Conservation (phyloP, 495 filamentous ascomycete species). For the Aspergillus olivimuriae region DNA sequence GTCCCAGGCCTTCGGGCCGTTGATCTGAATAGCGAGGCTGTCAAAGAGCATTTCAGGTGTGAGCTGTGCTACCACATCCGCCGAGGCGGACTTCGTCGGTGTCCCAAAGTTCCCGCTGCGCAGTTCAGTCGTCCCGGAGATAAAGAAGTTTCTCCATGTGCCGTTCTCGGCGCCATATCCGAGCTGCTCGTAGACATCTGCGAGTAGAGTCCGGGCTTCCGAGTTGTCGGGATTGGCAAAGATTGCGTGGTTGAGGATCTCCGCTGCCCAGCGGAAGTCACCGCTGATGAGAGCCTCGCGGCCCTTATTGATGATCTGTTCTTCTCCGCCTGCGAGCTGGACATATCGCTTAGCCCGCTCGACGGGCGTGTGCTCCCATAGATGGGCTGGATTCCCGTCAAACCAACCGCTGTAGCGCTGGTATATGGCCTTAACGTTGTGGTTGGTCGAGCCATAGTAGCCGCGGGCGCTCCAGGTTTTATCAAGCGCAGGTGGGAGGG, state of each 20-base stretch:
- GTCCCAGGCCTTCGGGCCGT: slow-evolving; percentile 5
- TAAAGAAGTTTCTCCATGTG: slow-evolving; percentile 24
- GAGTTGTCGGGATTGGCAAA: slow-evolving; percentile 9
- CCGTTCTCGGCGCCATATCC: slow-evolving; percentile 24
- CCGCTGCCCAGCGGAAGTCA: slow-evolving; percentile 22
- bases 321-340: slow-evolving; percentile 16
- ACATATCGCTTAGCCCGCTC: slow-evolving; percentile 21
- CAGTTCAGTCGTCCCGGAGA: slow-evolving; percentile 12
- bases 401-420: slow-evolving; percentile 30
- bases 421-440: slow-evolving; percentile 36
- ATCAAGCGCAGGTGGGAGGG: slow-evolving; percentile 15
- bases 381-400: slow-evolving; percentile 25
- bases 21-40: slow-evolving; percentile 1
- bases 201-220: slow-evolving; percentile 8
- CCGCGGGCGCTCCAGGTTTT: slow-evolving; percentile 19
- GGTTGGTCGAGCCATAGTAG: slow-evolving; percentile 29
- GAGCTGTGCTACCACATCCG: background rate
- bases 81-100: background rate
- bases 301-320: slow-evolving; percentile 17
- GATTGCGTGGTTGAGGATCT: slow-evolving; percentile 20
- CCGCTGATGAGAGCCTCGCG: slow-evolving; percentile 4
- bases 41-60: slow-evolving; percentile 4
- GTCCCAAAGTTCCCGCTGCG: background rate
- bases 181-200: slow-evolving; percentile 17
- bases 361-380: slow-evolving; percentile 27